A percentile compares a stretch with the other conserved stretches of the same genome.
These are phyloP conservation scores for Kingdonia uniflora DNA, from an alignment of 164 flowering plant species.

Conservation along the genomic window DNA sequence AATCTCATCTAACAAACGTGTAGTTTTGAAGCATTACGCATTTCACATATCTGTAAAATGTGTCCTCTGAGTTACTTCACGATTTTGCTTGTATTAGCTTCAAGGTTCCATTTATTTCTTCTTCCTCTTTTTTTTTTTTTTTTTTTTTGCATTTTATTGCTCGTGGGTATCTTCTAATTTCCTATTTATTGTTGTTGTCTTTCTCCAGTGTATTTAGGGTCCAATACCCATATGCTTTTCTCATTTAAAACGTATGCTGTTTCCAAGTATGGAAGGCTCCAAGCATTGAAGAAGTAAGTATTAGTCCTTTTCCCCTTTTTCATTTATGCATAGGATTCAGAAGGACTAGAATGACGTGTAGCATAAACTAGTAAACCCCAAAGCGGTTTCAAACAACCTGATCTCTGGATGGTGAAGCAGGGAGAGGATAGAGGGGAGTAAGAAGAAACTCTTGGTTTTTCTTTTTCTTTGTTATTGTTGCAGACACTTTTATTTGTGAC, in stretches of 20 bases:
- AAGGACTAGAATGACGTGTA: not conserved
- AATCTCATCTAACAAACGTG: no score
- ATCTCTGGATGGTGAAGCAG: no score
- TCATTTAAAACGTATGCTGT: slow-evolving; percentile 30
- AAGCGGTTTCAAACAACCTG: not conserved
- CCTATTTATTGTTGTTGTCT: not conserved
- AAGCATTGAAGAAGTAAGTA: slow-evolving; percentile 32
- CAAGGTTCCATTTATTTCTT: no score
- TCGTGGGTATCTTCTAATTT: not conserved
- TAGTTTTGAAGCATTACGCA: no score
- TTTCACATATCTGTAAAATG: no score
- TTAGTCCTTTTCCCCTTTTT: not conserved
- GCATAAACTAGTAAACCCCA: not conserved
- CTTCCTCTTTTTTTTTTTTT: no score
- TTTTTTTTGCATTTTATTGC: not conserved
- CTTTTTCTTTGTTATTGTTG: no score
- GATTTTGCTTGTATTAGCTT: no score
- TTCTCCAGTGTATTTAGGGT: slow-evolving; percentile 6
- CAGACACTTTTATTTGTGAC: no score
- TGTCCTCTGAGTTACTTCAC: no score
- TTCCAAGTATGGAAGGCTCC: slow-evolving; percentile 22
- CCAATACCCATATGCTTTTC: slow-evolving; percentile 9
- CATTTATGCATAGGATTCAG: not conserved
- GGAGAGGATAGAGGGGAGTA: no score
- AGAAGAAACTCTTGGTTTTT: no score